Base-by-base conservation (phyloP, 176 grass and related monocot genomes). In the Triticum urartu region DNA sequence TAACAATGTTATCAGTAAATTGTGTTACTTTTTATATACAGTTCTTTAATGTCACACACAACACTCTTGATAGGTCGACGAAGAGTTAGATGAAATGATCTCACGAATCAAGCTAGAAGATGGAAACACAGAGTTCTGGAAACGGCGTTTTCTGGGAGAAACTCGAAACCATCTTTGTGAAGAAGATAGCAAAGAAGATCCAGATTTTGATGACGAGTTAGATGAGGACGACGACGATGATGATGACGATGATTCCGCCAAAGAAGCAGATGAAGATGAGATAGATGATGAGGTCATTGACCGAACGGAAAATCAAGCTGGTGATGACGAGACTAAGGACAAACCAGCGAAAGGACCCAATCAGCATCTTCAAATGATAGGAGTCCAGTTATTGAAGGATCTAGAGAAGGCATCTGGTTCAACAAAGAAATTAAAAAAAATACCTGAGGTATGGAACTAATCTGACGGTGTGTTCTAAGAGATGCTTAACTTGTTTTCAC, bases 71-170 rank as follows among this genome's bases (percentile, higher is more conserved):
- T 92, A 98, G 96, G 90, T 95, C 42, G 96, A 98, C 62, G 91
- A 94, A 85, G 89, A 84, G 45, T 64, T 98, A 83, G 93, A 98
- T 81, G 96, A 95, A 84, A 61, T 95, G 72, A 93, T 98, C 64
- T 92, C 93, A 86, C 88, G 96, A 73, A 94, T 98, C 81, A 93
- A 98, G 50, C 91, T 88, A 76, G 75, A 98, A 92, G 96, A 98
- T 78, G 96, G 96, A 79, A 94, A 98, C 77, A 98, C 96, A 21
- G 96, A 98, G 39, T 98, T 92, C 52, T 98, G 96, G 96, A 95
- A 89, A 85, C 82, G 88, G 4, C 93, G 96, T 84, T 98, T 98
- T 72, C 84, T 98, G 79, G 96, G 96, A 75, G 93, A 98, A 92
- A 95, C 86, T 75, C 82, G 81, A 79, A 94, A 90, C 54, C 72